These are phyloP conservation scores for Flammula alnicola DNA, from an alignment of 1,284 basidiomycete species.

Conservation along the genomic window DNA sequence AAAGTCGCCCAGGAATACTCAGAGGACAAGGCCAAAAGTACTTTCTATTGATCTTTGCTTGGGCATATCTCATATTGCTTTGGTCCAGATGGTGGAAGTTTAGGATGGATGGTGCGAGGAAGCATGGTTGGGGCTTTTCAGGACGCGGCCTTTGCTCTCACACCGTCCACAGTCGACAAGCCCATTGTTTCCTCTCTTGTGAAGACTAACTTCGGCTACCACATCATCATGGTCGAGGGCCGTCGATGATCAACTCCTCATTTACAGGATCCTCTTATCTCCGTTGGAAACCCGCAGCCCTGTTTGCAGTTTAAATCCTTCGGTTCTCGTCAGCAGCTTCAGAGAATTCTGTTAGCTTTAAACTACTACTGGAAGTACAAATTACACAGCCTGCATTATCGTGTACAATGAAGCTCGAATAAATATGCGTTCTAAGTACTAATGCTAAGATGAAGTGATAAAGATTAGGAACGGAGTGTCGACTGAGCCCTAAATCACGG, in stretches of 20 bases:
- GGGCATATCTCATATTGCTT: conserved; percentile 8
- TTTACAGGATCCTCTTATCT: background rate
- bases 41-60: conserved; percentile 1
- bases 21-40: conserved; percentile 88
- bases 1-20: conserved; percentile 87
- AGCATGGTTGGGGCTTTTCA: conserved; percentile 86
- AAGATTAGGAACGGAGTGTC: background rate
- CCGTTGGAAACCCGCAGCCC: too few species aligned
- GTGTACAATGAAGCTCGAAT: conserved; percentile 1
- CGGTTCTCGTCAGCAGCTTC: background rate
- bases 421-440: conserved; percentile 6
- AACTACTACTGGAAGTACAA: background rate
- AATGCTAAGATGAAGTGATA: conserved; percentile 2
- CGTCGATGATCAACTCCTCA: conserved; percentile 52
- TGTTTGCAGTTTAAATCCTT: background rate
- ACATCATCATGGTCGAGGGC: conserved; percentile 88
- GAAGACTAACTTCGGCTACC: conserved; percentile 85
- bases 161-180: conserved; percentile 79
- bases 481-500: too few species aligned
- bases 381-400: conserved; percentile 6
- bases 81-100: conserved; percentile 71
- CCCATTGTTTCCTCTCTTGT: conserved; percentile 72
- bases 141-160: conserved; percentile 79
- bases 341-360: background rate
- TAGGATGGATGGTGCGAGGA: conserved; percentile 84